phyloP scores from a whole-genome alignment of 1,284 basidiomycete genomes.

The Xerocomus nothofagi region DNA sequence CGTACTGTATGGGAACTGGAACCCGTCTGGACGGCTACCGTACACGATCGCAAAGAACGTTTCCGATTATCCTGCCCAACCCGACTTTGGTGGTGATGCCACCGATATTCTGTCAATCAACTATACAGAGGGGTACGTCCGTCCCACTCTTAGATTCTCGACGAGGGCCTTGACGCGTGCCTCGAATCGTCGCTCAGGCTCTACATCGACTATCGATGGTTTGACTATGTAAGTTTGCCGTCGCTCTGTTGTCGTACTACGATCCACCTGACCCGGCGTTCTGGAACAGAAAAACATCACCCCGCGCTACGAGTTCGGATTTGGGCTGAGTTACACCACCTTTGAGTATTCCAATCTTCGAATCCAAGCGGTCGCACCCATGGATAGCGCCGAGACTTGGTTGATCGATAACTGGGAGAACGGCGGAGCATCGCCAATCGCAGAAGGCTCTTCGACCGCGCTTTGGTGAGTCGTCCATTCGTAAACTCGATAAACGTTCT shows the following conservation, averaged over 20 bases:
- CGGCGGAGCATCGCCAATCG: background rate
- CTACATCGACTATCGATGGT: background rate
- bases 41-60: slow-evolving; percentile 1
- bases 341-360: background rate
- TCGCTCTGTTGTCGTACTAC: background rate
- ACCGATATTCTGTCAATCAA: background rate
- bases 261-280: background rate
- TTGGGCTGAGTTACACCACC: background rate
- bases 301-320: background rate
- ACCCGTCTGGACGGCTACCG: background rate
- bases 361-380: background rate
- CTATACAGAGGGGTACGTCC: background rate
- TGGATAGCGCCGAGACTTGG: background rate
- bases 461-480: background rate
- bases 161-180: background rate
- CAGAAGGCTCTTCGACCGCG: background rate
- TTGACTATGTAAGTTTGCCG: background rate
- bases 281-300: background rate
- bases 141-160: background rate
- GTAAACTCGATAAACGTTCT: too few relatives aligned
- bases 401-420: background rate
- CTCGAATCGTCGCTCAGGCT: background rate
- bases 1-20: background rate
- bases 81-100: background rate
- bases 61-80: background rate